Evolutionary conservation across 305 asterid genomes (phyloP).

Genomic region (Ajuga reptans): DNA sequence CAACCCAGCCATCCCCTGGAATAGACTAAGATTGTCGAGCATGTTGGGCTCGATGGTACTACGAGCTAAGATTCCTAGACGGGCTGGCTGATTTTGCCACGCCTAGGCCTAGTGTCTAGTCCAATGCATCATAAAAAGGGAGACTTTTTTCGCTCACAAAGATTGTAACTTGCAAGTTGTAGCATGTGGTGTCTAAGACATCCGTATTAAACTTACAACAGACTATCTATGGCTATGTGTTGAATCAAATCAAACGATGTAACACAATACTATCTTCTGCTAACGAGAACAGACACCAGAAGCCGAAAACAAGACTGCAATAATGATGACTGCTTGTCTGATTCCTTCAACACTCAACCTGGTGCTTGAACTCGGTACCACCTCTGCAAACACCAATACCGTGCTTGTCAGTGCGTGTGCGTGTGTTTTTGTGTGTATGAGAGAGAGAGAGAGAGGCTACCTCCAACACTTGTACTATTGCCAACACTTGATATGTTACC

Average conservation of each 20-base stretch:
- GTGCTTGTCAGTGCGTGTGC: not conserved
- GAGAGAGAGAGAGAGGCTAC: conserved; percentile 17
- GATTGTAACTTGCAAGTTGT: conserved; percentile 1
- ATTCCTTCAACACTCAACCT: conserved; percentile 10
- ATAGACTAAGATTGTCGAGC: too few species aligned
- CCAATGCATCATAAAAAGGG: not conserved
- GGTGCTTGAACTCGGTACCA: conserved; percentile 26
- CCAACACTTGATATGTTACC: conserved; percentile 11
- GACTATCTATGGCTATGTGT: too few species aligned
- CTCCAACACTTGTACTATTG: conserved; percentile 18
- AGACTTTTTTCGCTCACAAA: not conserved
- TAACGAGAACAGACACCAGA: conserved; percentile 8
- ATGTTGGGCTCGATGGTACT: too few species aligned
- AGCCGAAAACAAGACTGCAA: conserved; percentile 21
- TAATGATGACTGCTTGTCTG: conserved; percentile 5
- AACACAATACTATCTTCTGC: not conserved
- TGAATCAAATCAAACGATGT: too few species aligned
- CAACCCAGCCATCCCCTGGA: too few species aligned
- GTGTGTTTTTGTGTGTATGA: not conserved
- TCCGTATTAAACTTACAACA: too few species aligned
- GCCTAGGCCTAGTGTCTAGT: too few species aligned
- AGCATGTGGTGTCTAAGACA: not conserved
- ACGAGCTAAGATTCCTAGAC: too few species aligned
- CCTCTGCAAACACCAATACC: not conserved
- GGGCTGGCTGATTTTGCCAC: too few species aligned